phyloP scores from a whole-genome alignment of 164 flowering plant genomes.

The Amborella trichopoda region DNA sequence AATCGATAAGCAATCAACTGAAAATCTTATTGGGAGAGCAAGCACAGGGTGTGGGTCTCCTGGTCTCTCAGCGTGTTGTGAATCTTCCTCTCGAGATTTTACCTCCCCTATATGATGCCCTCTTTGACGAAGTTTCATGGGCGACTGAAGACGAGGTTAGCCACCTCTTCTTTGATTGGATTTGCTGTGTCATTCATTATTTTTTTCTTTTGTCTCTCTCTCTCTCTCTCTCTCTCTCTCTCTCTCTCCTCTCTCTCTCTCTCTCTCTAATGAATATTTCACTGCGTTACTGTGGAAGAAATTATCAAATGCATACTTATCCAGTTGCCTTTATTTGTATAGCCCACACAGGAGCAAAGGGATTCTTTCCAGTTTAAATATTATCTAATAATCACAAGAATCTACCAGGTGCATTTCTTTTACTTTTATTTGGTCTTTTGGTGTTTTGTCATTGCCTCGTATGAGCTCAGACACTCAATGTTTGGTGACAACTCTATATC shows the following conservation, averaged over 20 bases:
- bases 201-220: background rate
- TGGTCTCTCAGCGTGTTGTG: conserved; percentile 70
- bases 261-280: no score
- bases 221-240: background rate
- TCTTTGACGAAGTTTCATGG: conserved; percentile 92
- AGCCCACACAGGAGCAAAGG: conserved; percentile 76
- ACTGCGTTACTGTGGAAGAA: no score
- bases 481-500: no score
- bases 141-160: conserved; percentile 93
- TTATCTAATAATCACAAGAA: conserved; percentile 45
- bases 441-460: background rate
- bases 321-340: conserved; percentile 7
- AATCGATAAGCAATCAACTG: conserved; percentile 19
- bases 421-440: background rate
- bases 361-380: conserved; percentile 52
- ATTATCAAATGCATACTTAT: no score
- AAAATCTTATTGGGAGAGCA: conserved; percentile 37
- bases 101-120: conserved; percentile 71
- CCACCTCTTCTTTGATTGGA: background rate
- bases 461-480: no score
- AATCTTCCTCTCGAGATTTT: conserved; percentile 88
- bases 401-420: conserved; percentile 47
- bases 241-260: no score
- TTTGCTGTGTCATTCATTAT: background rate
- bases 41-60: conserved; percentile 51